phyloP scores from a whole-genome alignment of 768 basidiomycete genomes.

The Amanita thiersii region DNA sequence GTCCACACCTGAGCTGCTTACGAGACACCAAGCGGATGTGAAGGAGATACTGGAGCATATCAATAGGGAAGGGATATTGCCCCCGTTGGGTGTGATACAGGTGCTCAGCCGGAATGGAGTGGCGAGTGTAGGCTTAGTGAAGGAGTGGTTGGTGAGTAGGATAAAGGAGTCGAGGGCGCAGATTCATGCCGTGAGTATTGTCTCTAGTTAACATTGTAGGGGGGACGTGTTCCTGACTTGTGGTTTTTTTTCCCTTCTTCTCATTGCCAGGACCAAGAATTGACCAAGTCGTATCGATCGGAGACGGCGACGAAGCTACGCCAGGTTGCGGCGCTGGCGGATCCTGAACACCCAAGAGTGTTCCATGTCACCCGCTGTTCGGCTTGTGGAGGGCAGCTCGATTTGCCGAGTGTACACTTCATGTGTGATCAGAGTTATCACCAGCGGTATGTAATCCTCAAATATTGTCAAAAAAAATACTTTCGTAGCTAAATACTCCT shows the following conservation, averaged over 20 bases:
- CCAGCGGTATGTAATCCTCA: slow-evolving; percentile 53
- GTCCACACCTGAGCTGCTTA: slow-evolving; percentile 64
- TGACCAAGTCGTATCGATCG: slow-evolving; percentile 80
- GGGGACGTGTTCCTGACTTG: neutral
- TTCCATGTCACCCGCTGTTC: slow-evolving; percentile 96
- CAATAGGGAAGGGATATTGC: slow-evolving; percentile 75
- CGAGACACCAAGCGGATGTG: slow-evolving; percentile 65
- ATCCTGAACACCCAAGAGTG: slow-evolving; percentile 71
- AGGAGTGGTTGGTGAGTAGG: slow-evolving; percentile 80
- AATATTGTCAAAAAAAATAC: neutral
- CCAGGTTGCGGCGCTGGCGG: slow-evolving; percentile 74
- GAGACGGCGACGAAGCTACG: slow-evolving; percentile 78
- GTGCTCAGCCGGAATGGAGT: slow-evolving; percentile 83
- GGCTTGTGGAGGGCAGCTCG: slow-evolving; percentile 80
- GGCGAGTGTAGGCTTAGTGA: slow-evolving; percentile 86
- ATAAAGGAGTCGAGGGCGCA: slow-evolving; percentile 69
- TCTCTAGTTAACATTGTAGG: too few species aligned
- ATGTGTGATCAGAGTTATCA: slow-evolving; percentile 99
- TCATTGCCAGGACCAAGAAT: slow-evolving; percentile 67
- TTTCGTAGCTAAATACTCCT: neutral
- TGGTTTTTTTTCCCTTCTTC: slow-evolving; percentile 1
- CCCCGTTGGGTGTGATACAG: slow-evolving; percentile 85
- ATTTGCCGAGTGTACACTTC: slow-evolving; percentile 91
- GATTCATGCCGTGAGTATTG: slow-evolving; percentile 63
- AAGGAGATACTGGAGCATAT: slow-evolving; percentile 66